A percentile compares a stretch with the other conserved stretches of the same genome.
Conservation (phyloP, 108 stramenopile genomes). For the Nannochloropsis salina region DNA sequence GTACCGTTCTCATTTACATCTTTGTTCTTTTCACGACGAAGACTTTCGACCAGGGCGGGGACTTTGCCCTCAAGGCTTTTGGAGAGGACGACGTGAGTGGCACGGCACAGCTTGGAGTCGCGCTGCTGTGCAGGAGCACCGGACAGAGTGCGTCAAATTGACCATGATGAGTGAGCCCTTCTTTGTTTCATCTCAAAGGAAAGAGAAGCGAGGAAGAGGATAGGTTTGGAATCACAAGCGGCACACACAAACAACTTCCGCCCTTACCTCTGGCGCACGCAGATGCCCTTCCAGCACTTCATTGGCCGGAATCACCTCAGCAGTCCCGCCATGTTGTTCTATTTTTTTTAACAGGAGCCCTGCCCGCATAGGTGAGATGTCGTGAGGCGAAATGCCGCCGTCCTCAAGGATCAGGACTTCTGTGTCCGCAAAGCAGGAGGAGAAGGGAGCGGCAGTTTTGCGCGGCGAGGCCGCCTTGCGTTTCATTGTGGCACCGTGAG, state of each 20-base stretch:
- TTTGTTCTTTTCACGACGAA: neutral
- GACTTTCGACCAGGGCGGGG: neutral
- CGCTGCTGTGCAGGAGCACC: neutral
- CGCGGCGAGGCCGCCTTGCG: neutral
- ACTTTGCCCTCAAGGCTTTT: neutral
- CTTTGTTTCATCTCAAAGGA: no score
- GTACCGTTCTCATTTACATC: no score
- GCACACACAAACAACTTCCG: no score
- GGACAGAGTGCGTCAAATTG: neutral
- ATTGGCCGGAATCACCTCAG: neutral
- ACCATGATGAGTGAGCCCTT: no score
- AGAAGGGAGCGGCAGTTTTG: neutral
- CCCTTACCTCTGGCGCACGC: neutral
- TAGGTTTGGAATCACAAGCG: no score
- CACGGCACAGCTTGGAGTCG: neutral
- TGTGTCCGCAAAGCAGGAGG: neutral
- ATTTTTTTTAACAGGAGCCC: neutral
- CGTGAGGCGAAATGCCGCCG: neutral
- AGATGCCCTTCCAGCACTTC: neutral
- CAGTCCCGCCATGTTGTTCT: neutral
- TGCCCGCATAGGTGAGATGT: neutral
- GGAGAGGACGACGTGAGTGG: constrained; percentile 2
- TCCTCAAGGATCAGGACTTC: neutral
- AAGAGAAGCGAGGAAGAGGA: no score
- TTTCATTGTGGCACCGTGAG: neutral